Percentiles rank a stretch among this genome's conserved stretches.
Conservation (phyloP, 805 yeast species). For the Spathaspora girioi region DNA sequence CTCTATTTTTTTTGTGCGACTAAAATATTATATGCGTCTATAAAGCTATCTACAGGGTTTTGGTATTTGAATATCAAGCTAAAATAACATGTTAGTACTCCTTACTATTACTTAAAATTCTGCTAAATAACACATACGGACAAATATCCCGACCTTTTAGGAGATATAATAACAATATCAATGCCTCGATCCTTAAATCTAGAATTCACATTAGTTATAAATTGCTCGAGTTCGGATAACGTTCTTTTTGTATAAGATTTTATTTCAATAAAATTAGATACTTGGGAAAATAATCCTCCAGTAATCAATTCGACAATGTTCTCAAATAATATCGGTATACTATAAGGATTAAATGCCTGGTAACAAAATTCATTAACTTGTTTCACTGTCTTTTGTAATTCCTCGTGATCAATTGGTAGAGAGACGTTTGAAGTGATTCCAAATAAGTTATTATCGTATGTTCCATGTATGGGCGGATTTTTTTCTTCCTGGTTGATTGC, state of each 20-base stretch:
- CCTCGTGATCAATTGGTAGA: conserved; percentile 27
- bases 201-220: conserved; percentile 18
- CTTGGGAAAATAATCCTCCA: conserved; percentile 27
- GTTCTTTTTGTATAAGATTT: conserved; percentile 23
- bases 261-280: conserved; percentile 12
- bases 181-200: conserved; percentile 9
- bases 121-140: conserved; percentile 4
- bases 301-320: conserved; percentile 41
- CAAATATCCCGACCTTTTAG: conserved; percentile 50
- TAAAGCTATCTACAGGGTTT: conserved; percentile 11
- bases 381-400: conserved; percentile 40
- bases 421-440: conserved; percentile 51
- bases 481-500: conserved; percentile 27
- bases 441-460: conserved; percentile 39
- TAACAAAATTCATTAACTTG: conserved; percentile 41
- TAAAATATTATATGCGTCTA: too few species aligned
- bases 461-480: conserved; percentile 24
- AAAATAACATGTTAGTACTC: conserved; percentile 12
- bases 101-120: neutral
- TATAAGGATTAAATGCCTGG: conserved; percentile 37
- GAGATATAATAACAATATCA: conserved; percentile 44
- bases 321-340: conserved; percentile 22
- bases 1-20: neutral
- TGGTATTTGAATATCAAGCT: conserved; percentile 53
- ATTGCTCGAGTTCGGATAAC: conserved; percentile 38